Conservation (phyloP, 768 basidiomycete species). For the Pulveroboletus sp. region DNA sequence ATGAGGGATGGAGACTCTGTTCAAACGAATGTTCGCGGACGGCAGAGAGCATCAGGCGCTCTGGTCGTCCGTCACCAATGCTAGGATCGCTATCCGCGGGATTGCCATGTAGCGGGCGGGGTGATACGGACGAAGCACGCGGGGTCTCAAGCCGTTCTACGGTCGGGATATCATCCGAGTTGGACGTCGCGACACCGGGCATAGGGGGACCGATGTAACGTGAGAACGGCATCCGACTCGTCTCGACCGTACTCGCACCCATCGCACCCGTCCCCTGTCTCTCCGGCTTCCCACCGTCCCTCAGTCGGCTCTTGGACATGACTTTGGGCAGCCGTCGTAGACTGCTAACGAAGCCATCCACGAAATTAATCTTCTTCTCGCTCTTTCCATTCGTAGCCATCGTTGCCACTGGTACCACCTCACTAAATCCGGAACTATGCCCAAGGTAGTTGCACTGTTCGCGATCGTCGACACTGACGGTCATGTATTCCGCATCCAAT, state of each 20-base stretch:
- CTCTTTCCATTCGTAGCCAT: conserved; percentile 23
- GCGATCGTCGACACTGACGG: conserved; percentile 24
- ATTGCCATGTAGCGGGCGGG: conserved; percentile 13
- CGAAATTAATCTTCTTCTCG: conserved; percentile 27
- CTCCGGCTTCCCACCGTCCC: conserved; percentile 21
- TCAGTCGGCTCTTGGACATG: conserved; percentile 29
- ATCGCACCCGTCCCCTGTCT: conserved; percentile 14
- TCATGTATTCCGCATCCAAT: conserved; percentile 33
- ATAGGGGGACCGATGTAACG: conserved; percentile 21
- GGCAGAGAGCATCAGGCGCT: conserved; percentile 22
- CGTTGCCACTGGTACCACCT: conserved; percentile 15
- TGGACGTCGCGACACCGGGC: conserved; percentile 18
- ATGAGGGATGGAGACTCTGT: conserved; percentile 9
- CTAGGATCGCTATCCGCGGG: conserved; percentile 19
- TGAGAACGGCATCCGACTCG: conserved; percentile 10
- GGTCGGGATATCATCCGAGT: conserved; percentile 27
- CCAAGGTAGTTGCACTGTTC: conserved; percentile 17
- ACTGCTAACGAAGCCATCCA: conserved; percentile 29
- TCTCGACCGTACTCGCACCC: conserved; percentile 3
- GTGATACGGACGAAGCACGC: conserved; percentile 24
- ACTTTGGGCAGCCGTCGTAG: conserved; percentile 31
- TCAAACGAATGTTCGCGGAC: conserved; percentile 24
- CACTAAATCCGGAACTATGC: conserved; percentile 24
- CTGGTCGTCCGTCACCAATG: conserved; percentile 19
- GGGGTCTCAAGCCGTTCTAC: conserved; percentile 26